Base-by-base conservation (phyloP, 495 filamentous ascomycete species). In the Lasiosphaeris hirsuta region DNA sequence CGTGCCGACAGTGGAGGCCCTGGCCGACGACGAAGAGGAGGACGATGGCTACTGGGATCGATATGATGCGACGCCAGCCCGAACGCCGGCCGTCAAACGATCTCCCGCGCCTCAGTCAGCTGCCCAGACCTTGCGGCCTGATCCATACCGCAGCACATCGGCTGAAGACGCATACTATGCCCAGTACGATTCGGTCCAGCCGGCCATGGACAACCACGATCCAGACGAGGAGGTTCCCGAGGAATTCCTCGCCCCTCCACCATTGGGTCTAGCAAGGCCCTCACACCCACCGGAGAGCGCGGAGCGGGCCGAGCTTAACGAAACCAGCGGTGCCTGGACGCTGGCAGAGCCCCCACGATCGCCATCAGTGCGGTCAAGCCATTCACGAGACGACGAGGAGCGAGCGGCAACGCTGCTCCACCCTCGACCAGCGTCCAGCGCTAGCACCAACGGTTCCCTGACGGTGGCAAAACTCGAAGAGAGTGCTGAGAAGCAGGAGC, bases 31-130 rank as follows among this genome's bases (percentile, higher is more conserved):
- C 2, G 79, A 88, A 0, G 87, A 90, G 14, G 90, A 95, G 33
- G 92, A 96, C 57, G 92, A 92, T 59, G 89, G 85, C 62, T 98
- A 97, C 71, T 98, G 94, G 94, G 90, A 86, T 33, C 86, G 86
- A 59, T 98, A 98, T 68, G 94, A 97, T 75, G 83, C 85, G 8
- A 94, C 90, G 10, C 89, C 90, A 1, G 83, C 83, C 7, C 79
- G 84, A 36, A 93, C 91, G 15, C 93, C 93, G 6, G 84, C 84
- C 0, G 70, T 74, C 0, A 86, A 88, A 54, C 74, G 69, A 35
- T 86, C 86, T 10, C 83, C 85, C 1, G 83, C 83, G 1, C 82
- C 85, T 1, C 62, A 61, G 14, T 56, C 66, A 11, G 51, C 65
- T 47, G 42, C 54, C 0, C 56, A 51, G 2, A 10, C 62, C 9